Evolutionary conservation across 1,284 basidiomycete genomes (phyloP), one percentile per base, ranked within the genome.

Genomic region (Austroboletus novae-zelandiae): DNA sequence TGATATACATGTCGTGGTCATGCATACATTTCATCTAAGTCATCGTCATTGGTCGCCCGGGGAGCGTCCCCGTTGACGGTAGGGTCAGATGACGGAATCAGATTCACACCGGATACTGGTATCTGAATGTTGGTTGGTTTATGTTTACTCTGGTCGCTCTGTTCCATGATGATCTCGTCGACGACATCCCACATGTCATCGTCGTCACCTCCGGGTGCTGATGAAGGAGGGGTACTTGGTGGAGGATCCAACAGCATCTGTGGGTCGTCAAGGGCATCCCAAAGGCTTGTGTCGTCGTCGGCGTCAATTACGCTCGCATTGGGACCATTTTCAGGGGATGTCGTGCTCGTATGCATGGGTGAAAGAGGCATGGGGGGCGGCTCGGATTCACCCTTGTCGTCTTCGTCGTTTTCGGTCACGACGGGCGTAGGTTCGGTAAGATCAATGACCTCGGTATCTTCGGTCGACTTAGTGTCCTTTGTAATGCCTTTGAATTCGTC

Each of bases 151-250:
- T 52, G 51, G 34, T 50, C 48, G 10, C 50, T 47, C 50, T 51
- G 50, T 51, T 60, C 58, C 35, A 36, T 36, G n/a, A 34, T 34
- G 15, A 61, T 53, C 47, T 89, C 84, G 43, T 78, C 69, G 47
- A 86, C 65, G 27, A 86, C 71, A 54, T 84, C 80, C 81, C 85
- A 86, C 78, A 89, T 80, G 6, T 84, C 81, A 40, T 84, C 79
- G 46, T 85, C 81, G 17, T 79, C 75, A 20, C 75, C 76, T 17
- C 31, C 47, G 5, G 47, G 46, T 40, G 41, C 44, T 44, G 42
- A 45, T 20, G 47, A 41, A 10, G 39, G 49, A 7, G 50, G 47
- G 0, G 45, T 47, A 20, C 43, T 47, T 17, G 49, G 43, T 7
- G 51, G 46, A 14, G 52, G 55, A 52, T 61, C 43, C 49, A 57